Base-by-base conservation (phyloP, 139 green algal genomes). In the Eudorina sp. region DNA sequence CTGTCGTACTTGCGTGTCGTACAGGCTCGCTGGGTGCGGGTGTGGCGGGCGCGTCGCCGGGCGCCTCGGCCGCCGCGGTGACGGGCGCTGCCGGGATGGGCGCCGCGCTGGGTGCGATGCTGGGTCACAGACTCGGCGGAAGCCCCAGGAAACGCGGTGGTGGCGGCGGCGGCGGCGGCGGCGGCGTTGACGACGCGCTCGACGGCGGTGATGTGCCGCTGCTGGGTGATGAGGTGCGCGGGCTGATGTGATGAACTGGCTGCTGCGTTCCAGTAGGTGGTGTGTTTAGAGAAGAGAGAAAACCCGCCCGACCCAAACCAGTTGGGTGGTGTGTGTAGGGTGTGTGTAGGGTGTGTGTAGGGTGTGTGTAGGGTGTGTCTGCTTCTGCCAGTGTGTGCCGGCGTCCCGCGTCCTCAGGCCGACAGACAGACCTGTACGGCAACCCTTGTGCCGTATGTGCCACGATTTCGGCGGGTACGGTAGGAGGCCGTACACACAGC, bases 121-220 rank as follows among this genome's bases (percentile, higher is more conserved):
- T 76, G 38, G 80, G 80, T 3, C 41, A 48, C 80, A 25, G 60
- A 38, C 21, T 85, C 25, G 73, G 73, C 34, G 46, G 77, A 25
- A 34, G 46, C 18, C 14, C n/a, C n/a, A n/a, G n/a, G n/a, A n/a
- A 16, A n/a, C 4, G 31, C 23, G 78, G 55, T 11, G 53, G 55
- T 36, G 11, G 38, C 40, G 31, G 9, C 70, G 14, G 41, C 40
- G 8, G 2, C 25, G 14, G 19, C 38, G 51, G 6, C 76, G 31
- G 51, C 0, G 16, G 48, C 51, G 27, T 18, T 7, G n/a, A 25
- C 38, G 51, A 58, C 55, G 55, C 5, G 9, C 4, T 11, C 8
- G 78, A 85, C 58, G 78, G 78, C 4, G 78, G 78, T 2, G 78
- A 85, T 40, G 78, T 85, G 38, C 78, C 78, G 38, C 40, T 85